Base-by-base conservation (phyloP, 2,329 filamentous ascomycete species). In the Nemania diffusa region DNA sequence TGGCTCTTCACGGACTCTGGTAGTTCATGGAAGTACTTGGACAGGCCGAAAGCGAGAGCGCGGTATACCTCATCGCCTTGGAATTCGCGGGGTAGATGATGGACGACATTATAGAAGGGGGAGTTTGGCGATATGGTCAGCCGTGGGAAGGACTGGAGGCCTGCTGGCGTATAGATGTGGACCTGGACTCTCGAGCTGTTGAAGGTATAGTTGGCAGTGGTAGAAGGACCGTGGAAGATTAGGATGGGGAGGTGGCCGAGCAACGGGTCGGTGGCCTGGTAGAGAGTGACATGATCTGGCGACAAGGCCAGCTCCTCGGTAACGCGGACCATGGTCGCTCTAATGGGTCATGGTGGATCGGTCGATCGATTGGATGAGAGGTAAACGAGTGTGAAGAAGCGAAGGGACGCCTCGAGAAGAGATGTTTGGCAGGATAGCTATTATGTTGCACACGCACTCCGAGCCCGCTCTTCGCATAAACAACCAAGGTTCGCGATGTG, bases 41-140 rank as follows among this genome's bases (percentile, higher is more conserved):
- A 91, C 72, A 99, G 85, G 64, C 93, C 94, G 79, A 98, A 97
- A 55, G 95, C 96, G 63, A 99, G 86, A 20, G 91, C 96, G 52
- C 96, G 90, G 80, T 92, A 97, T 71, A 97, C 86, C 80, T 98
- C 95, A 78, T 98, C 95, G 75, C 95, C 95, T 83, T 98, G 96
- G 80, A 94, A 94, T 78, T 97, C 95, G 77, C 94, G 91, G 48
- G 96, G 94, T 50, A 99, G 87, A 78, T 94, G 90, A 78, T 92
- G 90, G 79, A 99, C 96, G 62, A 94, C 95, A 72, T 90, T 88
- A 80, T 98, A 98, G 76, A 97, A 91, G 58, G 93, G 90, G 53
- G 95, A 97, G 76, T 92, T 97, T 51, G 96, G 96, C 26, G 95
- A 97, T 72, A 98, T 91, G 68, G 95, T 97, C 73, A 99, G 89